phyloP scores from a whole-genome alignment of 768 basidiomycete species.

The Pleurotus citrinopileatus region DNA sequence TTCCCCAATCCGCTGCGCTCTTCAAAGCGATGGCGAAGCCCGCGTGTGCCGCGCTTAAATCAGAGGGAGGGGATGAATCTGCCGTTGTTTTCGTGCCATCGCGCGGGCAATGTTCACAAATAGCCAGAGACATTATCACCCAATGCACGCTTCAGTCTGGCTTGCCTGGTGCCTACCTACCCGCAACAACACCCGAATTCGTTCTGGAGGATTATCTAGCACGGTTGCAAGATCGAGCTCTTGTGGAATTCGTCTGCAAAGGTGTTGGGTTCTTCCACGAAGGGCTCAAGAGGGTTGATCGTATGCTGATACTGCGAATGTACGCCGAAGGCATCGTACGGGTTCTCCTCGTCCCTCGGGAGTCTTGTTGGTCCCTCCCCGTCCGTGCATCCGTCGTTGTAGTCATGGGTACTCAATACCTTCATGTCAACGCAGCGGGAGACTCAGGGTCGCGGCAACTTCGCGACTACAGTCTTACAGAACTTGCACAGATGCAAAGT shows the following conservation, averaged over 20 bases:
- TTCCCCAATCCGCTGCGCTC: conserved; percentile 81
- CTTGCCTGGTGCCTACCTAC: conserved; percentile 65
- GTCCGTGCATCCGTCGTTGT: conserved; percentile 79
- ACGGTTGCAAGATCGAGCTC: conserved; percentile 56
- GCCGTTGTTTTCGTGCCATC: conserved; percentile 90
- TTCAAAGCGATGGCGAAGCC: conserved; percentile 94
- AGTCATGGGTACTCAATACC: conserved; percentile 91
- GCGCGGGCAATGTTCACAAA: conserved; percentile 64
- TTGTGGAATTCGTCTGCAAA: conserved; percentile 73
- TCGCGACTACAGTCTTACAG: conserved; percentile 75
- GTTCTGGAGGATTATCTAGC: conserved; percentile 57
- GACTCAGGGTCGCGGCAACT: conserved; percentile 55
- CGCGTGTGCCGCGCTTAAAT: conserved; percentile 70
- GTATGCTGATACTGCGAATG: conserved; percentile 71
- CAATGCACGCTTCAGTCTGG: conserved; percentile 78
- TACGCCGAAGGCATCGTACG: conserved; percentile 78
- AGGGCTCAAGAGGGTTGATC: conserved; percentile 66
- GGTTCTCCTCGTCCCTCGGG: conserved; percentile 79
- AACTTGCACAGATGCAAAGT: conserved; percentile 91
- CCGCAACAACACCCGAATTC: conserved; percentile 43
- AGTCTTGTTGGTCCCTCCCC: conserved; percentile 88
- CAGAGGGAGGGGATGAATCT: conserved; percentile 38
- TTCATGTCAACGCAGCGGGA: conserved; percentile 42
- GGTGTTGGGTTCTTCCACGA: conserved; percentile 88
- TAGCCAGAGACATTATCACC: conserved; percentile 84